Evolutionary conservation across 441 rosid species (phyloP).

Genomic region (Euphorbia schlechtendalii): DNA sequence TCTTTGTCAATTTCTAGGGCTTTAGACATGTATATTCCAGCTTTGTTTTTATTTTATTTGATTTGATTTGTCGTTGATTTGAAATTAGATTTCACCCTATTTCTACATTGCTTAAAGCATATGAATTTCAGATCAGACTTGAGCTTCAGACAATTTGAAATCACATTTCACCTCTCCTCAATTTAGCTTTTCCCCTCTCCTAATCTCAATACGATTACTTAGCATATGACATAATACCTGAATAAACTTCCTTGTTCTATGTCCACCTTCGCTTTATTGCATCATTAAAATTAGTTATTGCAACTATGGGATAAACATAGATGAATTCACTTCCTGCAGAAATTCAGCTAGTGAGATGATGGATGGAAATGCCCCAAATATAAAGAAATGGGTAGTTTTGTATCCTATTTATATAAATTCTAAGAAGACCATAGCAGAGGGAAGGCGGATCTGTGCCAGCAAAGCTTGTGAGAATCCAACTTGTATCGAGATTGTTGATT

Average conservation of each 20-base stretch:
- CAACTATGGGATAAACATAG: not conserved
- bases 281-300: not conserved
- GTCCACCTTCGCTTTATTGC: no score
- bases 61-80: not conserved
- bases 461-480: conserved; percentile 81
- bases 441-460: conserved; percentile 53
- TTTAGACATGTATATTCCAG: not conserved
- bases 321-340: conserved; percentile 6
- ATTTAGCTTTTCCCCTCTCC: not conserved
- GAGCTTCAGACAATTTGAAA: not conserved
- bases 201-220: no score
- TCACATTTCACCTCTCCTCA: not conserved
- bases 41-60: not conserved
- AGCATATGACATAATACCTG: not conserved
- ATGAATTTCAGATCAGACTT: not conserved
- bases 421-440: conserved; percentile 80
- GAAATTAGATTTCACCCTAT: not conserved
- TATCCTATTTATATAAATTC: conserved; percentile 81
- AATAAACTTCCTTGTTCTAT: no score
- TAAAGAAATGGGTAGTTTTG: conserved; percentile 68
- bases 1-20: not conserved
- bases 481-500: conserved; percentile 66
- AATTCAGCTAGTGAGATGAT: conserved; percentile 22
- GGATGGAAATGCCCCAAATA: conserved; percentile 36
- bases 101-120: not conserved